phyloP scores from a whole-genome alignment of 192 early-diverging fungal genomes.

The Backusella luteola region DNA sequence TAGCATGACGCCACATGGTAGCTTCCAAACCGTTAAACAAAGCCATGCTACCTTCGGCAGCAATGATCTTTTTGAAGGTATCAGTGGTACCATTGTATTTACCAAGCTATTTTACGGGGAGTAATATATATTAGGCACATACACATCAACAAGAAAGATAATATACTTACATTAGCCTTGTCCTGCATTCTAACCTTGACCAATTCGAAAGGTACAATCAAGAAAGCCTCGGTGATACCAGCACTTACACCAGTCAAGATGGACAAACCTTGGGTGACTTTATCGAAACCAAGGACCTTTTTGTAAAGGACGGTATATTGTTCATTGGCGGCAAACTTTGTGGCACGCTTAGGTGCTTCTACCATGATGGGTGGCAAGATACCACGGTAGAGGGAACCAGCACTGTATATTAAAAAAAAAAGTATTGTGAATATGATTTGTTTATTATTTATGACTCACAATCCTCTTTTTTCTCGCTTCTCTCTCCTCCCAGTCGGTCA shows the following conservation, averaged over 20 bases:
- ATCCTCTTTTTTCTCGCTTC: neutral
- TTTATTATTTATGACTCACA: constrained; percentile 1
- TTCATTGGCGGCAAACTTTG: constrained; percentile 96
- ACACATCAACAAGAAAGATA: neutral
- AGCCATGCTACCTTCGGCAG: constrained; percentile 75
- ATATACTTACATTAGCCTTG: constrained; percentile 33
- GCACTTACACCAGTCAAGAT: constrained; percentile 89
- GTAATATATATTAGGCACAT: neutral
- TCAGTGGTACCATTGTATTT: constrained; percentile 83
- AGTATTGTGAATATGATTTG: neutral
- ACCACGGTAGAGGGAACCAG: constrained; percentile 76
- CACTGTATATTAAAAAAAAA: constrained; percentile 12
- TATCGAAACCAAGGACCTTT: constrained; percentile 67
- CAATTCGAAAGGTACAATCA: constrained; percentile 90
- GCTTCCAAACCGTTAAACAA: constrained; percentile 92
- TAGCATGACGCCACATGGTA: constrained; percentile 90
- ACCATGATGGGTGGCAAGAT: constrained; percentile 94
- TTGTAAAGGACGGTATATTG: constrained; percentile 71
- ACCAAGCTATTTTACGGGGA: constrained; percentile 54
- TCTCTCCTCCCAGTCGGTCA: neutral
- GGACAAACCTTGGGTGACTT: constrained; percentile 73
- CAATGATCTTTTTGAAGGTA: constrained; percentile 77
- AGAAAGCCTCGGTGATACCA: constrained; percentile 87
- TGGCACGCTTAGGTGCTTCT: constrained; percentile 97
- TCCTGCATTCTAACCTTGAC: constrained; percentile 98